Conservation (phyloP, 345 rosid species). For the Linum tenue region DNA sequence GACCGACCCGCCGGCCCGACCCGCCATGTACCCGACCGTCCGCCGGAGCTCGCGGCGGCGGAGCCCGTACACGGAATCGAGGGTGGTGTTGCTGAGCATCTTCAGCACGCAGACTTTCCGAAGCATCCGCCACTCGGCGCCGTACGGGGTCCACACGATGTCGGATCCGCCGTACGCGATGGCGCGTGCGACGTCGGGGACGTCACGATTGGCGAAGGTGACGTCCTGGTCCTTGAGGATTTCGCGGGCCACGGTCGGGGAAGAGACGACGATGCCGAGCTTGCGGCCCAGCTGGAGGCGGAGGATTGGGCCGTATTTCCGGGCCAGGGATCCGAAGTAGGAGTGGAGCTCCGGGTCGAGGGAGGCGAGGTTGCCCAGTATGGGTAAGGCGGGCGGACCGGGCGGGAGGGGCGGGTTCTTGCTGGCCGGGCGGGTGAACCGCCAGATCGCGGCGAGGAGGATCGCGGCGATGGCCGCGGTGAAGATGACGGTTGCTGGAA, state of each 20-base stretch:
- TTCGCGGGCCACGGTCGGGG: constrained; percentile 33
- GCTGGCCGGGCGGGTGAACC: neutral
- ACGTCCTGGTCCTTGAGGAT: constrained; percentile 44
- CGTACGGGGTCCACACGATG: constrained; percentile 39
- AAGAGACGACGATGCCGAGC: constrained; percentile 30
- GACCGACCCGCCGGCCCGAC: constrained; percentile 21
- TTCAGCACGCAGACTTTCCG: constrained; percentile 33
- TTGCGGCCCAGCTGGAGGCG: constrained; percentile 39
- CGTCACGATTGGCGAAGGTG: constrained; percentile 39
- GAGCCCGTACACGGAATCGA: constrained; percentile 40
- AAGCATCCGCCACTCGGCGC: constrained; percentile 47
- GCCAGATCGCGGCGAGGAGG: neutral
- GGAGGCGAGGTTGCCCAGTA: constrained; percentile 43
- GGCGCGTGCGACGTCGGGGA: constrained; percentile 19
- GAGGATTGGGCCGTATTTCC: constrained; percentile 34
- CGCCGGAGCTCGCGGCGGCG: constrained; percentile 35
- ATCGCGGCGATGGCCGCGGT: neutral
- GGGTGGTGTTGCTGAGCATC: constrained; percentile 43
- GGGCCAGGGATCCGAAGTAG: constrained; percentile 34
- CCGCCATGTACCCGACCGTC: constrained; percentile 19
- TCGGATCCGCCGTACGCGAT: constrained; percentile 33
- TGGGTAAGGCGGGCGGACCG: constrained; percentile 41
- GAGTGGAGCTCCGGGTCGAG: constrained; percentile 48
- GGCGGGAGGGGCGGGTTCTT: constrained; percentile 25
- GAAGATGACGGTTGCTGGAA: neutral